Percentiles rank a stretch among this genome's conserved stretches.
phyloP scores from a whole-genome alignment of 345 rosid genomes.

The Dipteronia dyeriana region DNA sequence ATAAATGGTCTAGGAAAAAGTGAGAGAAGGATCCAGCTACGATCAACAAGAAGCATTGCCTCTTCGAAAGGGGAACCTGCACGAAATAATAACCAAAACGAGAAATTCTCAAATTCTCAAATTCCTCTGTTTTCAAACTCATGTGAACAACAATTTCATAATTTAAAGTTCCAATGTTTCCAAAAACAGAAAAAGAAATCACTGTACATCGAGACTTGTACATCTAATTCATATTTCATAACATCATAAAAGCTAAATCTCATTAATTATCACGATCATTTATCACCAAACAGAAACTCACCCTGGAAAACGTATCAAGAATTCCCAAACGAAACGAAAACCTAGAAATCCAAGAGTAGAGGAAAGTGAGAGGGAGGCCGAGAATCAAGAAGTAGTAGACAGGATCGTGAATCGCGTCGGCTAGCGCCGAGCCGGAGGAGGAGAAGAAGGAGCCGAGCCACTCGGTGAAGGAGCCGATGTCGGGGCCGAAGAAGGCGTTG shows the following conservation, averaged over 20 bases:
- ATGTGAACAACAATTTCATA: too few species aligned
- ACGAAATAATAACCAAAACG: not conserved
- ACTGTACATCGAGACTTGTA: not conserved
- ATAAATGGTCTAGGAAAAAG: conserved; percentile 70
- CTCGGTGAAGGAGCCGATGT: conserved; percentile 70
- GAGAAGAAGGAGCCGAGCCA: conserved; percentile 55
- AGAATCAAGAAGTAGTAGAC: conserved; percentile 52
- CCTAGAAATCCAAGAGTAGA: conserved; percentile 54
- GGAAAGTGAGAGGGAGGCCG: conserved; percentile 51
- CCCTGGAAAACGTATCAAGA: conserved; percentile 63
- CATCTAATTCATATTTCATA: not conserved
- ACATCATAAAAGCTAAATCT: not conserved
- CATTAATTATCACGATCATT: not conserved
- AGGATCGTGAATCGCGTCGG: conserved; percentile 58
- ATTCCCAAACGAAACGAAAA: conserved; percentile 39
- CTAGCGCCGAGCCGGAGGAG: conserved; percentile 38
- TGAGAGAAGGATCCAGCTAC: conserved; percentile 67
- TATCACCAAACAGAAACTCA: conserved; percentile 21
- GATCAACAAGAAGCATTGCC: conserved; percentile 54
- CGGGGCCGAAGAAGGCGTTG: conserved; percentile 81
- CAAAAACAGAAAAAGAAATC: not conserved
- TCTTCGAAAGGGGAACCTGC: conserved; percentile 58
- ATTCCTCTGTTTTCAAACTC: too few species aligned
- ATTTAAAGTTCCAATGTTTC: not conserved
- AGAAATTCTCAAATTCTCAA: not conserved